Conservation (phyloP, 2,329 filamentous ascomycete genomes). For the Trichoderma oligosporum region DNA sequence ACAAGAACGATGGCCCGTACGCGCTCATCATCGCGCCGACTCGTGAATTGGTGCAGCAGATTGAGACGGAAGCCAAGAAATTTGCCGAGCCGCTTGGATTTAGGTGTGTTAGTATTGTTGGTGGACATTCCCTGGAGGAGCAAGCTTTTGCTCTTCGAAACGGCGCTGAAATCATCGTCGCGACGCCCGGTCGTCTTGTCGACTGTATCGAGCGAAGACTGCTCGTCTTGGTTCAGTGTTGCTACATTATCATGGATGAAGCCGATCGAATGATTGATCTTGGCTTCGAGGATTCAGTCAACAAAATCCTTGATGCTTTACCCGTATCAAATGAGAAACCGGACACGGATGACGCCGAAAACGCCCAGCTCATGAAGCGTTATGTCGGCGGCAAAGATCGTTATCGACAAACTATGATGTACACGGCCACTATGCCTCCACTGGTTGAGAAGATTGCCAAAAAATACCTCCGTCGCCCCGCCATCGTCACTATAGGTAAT, state of each 20-base stretch:
- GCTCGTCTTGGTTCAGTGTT: slow-evolving; percentile 90
- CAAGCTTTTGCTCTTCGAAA: slow-evolving; percentile 86
- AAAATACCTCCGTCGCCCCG: slow-evolving; percentile 89
- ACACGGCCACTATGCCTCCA: slow-evolving; percentile 95
- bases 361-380: slow-evolving; percentile 77
- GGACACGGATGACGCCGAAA: slow-evolving; percentile 86
- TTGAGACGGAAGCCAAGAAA: slow-evolving; percentile 88
- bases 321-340: slow-evolving; percentile 94
- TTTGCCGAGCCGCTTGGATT: slow-evolving; percentile 89
- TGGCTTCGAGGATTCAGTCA: slow-evolving; percentile 95
- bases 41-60: slow-evolving; percentile 95
- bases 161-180: slow-evolving; percentile 95
- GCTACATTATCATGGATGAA: slow-evolving; percentile 99
- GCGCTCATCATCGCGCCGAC: slow-evolving; percentile 96
- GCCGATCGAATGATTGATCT: slow-evolving; percentile 99
- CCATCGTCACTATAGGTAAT: slow-evolving; percentile 92
- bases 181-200: slow-evolving; percentile 93
- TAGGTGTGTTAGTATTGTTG: slow-evolving; percentile 94
- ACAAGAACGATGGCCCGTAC: slow-evolving; percentile 93
- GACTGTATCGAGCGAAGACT: slow-evolving; percentile 94
- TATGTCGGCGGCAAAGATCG: slow-evolving; percentile 71
- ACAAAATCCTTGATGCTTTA: slow-evolving; percentile 92
- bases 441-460: slow-evolving; percentile 93
- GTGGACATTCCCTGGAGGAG: slow-evolving; percentile 91
- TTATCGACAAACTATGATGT: slow-evolving; percentile 99